Percentiles rank a stretch among this genome's conserved stretches.
Evolutionary conservation across 177 flowering plant species (phyloP).

Genomic region (Vitis hybrid): DNA sequence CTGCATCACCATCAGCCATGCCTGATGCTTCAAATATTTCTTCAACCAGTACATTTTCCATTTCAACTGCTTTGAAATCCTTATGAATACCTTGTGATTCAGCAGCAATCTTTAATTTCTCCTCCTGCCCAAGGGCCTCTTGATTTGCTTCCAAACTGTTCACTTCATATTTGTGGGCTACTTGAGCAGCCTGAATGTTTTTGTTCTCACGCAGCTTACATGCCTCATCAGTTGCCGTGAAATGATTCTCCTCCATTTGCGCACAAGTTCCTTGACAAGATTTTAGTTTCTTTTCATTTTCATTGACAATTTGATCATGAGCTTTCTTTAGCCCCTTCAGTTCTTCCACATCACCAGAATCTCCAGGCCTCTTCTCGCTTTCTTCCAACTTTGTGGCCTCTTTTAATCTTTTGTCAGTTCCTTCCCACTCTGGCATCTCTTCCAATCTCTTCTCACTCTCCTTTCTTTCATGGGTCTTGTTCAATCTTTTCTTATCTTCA

Average conservation of each 20-base stretch:
- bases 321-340: conserved; percentile 9
- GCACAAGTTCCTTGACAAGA: conserved; percentile 15
- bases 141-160: conserved; percentile 16
- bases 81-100: conserved; percentile 5
- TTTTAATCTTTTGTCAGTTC: conserved; percentile 9
- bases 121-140: conserved; percentile 14
- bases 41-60: conserved; percentile 10
- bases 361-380: conserved; percentile 8
- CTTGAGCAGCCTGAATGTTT: conserved; percentile 10
- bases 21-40: conserved; percentile 13
- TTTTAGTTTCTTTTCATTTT: conserved; percentile 12
- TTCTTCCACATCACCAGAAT: conserved; percentile 13
- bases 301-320: conserved; percentile 12
- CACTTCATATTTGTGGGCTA: conserved; percentile 16
- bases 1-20: conserved; percentile 10
- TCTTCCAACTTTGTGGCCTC: conserved; percentile 5
- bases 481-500: conserved; percentile 16
- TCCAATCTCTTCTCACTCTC: conserved; percentile 17
- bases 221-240: conserved; percentile 20
- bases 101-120: conserved; percentile 6
- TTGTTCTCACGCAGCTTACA: background rate
- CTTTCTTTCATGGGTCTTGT: conserved; percentile 18
- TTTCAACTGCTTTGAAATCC: conserved; percentile 15
- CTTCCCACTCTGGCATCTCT: conserved; percentile 9
- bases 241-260: conserved; percentile 14